These are phyloP conservation scores for Isochrysis galbana DNA, from an alignment of 78 protist species.

Conservation along the genomic window DNA sequence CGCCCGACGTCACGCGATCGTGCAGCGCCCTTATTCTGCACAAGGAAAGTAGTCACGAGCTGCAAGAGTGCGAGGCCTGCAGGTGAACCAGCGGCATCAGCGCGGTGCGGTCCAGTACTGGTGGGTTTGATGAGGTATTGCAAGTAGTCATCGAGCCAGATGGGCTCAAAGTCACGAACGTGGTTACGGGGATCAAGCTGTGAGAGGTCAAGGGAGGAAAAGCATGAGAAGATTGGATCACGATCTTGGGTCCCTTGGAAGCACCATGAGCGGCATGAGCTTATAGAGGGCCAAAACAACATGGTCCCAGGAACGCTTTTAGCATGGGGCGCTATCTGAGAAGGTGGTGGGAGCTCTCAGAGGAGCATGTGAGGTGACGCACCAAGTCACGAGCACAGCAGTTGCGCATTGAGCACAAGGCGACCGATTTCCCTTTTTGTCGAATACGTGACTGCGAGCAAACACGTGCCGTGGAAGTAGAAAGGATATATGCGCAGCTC, in stretches of 20 bases:
- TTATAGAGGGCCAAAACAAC: too few relatives aligned
- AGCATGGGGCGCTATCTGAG: too few relatives aligned
- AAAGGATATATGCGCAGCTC: too few relatives aligned
- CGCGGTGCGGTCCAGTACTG: not conserved
- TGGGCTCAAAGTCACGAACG: slow-evolving; percentile 7
- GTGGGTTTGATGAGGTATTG: not conserved
- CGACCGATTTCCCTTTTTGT: not conserved
- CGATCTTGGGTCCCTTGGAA: too few relatives aligned
- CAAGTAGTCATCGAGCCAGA: slow-evolving; percentile 8
- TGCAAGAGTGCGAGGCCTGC: not conserved
- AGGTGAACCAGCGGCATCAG: not conserved
- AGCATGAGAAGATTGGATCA: too few relatives aligned
- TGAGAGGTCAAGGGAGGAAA: too few relatives aligned
- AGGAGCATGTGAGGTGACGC: too few relatives aligned
- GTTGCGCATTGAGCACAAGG: slow-evolving; percentile 9
- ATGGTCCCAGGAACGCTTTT: too few relatives aligned
- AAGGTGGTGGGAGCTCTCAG: too few relatives aligned
- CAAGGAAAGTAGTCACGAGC: not conserved
- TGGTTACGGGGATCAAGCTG: not conserved
- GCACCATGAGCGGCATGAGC: too few relatives aligned
- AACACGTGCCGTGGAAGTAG: too few relatives aligned
- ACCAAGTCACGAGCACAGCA: not conserved
- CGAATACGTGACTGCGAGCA: not conserved
- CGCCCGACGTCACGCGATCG: slow-evolving; percentile 4
- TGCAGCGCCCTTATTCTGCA: not conserved